Evolutionary conservation across 2,329 filamentous ascomycete genomes (phyloP).

Genomic region (Fusarium zealandicum): DNA sequence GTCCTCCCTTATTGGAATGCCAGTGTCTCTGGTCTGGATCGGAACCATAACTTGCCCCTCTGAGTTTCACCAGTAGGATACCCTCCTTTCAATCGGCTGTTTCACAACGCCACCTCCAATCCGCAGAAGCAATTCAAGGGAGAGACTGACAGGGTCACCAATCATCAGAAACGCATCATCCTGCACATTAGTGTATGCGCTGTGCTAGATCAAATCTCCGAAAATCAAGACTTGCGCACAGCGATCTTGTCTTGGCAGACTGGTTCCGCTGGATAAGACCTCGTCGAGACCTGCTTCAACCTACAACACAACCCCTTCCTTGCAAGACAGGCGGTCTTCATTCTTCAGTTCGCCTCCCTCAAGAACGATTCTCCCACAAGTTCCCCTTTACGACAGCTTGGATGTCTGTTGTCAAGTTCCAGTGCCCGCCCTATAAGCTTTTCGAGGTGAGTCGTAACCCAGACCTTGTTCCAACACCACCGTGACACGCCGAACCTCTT

Average conservation of each 20-base stretch:
- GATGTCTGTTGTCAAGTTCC: slow-evolving; percentile 66
- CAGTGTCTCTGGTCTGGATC: slow-evolving; percentile 49
- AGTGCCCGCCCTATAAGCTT: slow-evolving; percentile 63
- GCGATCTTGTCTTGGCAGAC: slow-evolving; percentile 42
- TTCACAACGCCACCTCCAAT: slow-evolving; percentile 47
- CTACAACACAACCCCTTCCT: slow-evolving; percentile 42
- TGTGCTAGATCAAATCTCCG: slow-evolving; percentile 51
- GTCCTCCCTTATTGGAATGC: slow-evolving; percentile 48
- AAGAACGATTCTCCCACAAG: slow-evolving; percentile 46
- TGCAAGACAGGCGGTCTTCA: slow-evolving; percentile 51
- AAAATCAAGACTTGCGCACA: slow-evolving; percentile 41
- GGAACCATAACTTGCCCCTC: slow-evolving; percentile 46
- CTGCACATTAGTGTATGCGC: slow-evolving; percentile 43
- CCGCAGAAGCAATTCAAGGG: slow-evolving; percentile 46
- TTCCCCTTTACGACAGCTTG: slow-evolving; percentile 53
- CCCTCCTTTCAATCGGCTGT: slow-evolving; percentile 43
- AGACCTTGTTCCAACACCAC: slow-evolving; percentile 45
- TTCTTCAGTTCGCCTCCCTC: slow-evolving; percentile 44
- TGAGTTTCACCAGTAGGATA: slow-evolving; percentile 47
- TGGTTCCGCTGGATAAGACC: slow-evolving; percentile 47
- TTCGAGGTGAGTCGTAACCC: slow-evolving; percentile 62
- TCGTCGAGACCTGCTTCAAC: slow-evolving; percentile 50
- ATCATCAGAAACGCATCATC: slow-evolving; percentile 44
- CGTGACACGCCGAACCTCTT: slow-evolving; percentile 34
- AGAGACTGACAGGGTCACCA: slow-evolving; percentile 44